Evolutionary conservation across 306 rosid genomes (phyloP), one percentile per base, ranked within the genome.

Genomic region (Fagus sylvatica): DNA sequence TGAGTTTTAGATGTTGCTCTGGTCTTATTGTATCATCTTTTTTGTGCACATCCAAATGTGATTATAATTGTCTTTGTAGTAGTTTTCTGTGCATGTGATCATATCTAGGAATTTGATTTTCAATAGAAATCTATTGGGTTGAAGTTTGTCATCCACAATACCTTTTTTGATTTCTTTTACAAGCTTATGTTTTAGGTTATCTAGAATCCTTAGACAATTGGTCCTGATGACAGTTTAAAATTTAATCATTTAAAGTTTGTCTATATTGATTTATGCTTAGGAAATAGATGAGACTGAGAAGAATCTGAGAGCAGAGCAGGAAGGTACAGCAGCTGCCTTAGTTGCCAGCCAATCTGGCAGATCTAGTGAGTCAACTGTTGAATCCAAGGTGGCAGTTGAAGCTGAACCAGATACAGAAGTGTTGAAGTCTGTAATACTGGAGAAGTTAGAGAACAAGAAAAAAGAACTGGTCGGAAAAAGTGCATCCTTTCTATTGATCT

Each of bases 361-460:
- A 42, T 79, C 82, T 8, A 88, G 74, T 76, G 87, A 77, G 36
- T 82, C 77, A 74, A 77, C 56, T 56, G 86, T 74, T 73, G 86
- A 79, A 72, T 73, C 80, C 71, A 72, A 82, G 28, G 71, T n/a
- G 15, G 48, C 69, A 39, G 43, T 51, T 66, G 83, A 81, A 78
- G 57, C 78, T 34, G 88, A 72, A 64, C 79, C 46, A 61, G 93
- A 85, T 73, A 28, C 84, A 46, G 95, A 78, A 81, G 90, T 64
- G 28, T 75, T 74, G 15, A 89, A 76, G 70, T 75, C 79, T 5
- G 84, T 81, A 60, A 55, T 85, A 54, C 84, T 85, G 22, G 91
- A 91, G 32, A 81, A 92, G 79, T 76, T 95, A 84, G 97, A 90
- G 65, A 68, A 84, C 69, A 92, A 85, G 93, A 93, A 90, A 73